Base-by-base conservation (phyloP, 805 yeast genomes). In the Suhomyces sp. region DNA sequence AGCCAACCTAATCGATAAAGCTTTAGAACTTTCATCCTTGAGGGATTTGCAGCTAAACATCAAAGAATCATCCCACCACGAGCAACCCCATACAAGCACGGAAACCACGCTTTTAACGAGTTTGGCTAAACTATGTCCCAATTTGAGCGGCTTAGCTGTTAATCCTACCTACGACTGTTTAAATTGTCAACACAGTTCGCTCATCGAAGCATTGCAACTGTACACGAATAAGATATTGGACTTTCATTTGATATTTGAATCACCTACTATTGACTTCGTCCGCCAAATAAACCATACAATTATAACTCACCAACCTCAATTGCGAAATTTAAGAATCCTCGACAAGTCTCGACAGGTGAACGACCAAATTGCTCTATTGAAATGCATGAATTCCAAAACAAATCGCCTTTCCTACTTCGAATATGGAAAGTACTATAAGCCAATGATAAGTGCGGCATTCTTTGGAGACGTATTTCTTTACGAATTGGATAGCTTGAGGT, bases 141-240 rank as follows among this genome's bases (percentile, higher is more conserved):
- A 43, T 19, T 31, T 63, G 9, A 44, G 17, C 4, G 22, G 48
- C 2, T 41, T 62, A 6, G 46, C 51, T 3, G 46, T 56, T 3
- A 53, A 51, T 13, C 66, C 66, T 9, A 62, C 66, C 1, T 53
- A 51, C 31, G 57, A 63, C 47, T 63, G 67, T 51, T 45, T 62
- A 3, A 50, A 49, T 6, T 65, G 67, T 35, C 66, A 63, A 45
- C 44, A 47, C 20, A 44, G 47, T 7, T 43, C 55, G 41, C 22
- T 57, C 0, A 33, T 51, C 7, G 27, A 43, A 0, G 17, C 54
- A 3, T 25, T 63, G 8, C 15, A 12, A 21, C 48, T 41, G 22
- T 35, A 57, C 3, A 21, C 46, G 7, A 44, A 53, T 29, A 54
- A 57, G 37, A 53, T 60, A 22, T 31, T 44, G 12, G 43, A 41